Percentiles rank a stretch among this genome's conserved stretches.
These are phyloP conservation scores for Dichotomopilus funicola DNA, from an alignment of 2,329 filamentous ascomycete species.

Conservation along the genomic window DNA sequence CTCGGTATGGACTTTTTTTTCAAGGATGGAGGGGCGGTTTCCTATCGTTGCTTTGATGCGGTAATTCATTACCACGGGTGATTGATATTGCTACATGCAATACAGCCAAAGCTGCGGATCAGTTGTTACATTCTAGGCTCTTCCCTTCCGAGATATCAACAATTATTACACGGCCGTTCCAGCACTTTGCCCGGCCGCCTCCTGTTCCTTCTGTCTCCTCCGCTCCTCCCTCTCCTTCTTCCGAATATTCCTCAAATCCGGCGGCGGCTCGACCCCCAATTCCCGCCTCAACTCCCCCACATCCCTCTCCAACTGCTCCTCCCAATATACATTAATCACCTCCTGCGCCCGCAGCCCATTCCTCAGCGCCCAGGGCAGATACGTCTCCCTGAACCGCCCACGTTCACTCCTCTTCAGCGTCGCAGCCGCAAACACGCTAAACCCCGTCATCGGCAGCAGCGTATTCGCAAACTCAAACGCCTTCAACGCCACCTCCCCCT, in stretches of 20 bases:
- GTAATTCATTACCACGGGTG: no score
- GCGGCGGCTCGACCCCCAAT: conserved; percentile 80
- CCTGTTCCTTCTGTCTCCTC: conserved; percentile 49
- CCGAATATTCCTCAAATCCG: conserved; percentile 74
- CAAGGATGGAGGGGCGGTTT: not conserved
- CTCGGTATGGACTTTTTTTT: not conserved
- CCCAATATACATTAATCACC: conserved; percentile 96
- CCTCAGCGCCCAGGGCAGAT: conserved; percentile 83
- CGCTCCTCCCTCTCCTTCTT: conserved; percentile 62
- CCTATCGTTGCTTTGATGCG: not conserved
- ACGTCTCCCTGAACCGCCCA: conserved; percentile 63
- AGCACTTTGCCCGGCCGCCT: conserved; percentile 1
- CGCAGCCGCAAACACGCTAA: conserved; percentile 78
- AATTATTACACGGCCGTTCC: not conserved
- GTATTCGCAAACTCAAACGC: conserved; percentile 97
- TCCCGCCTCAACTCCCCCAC: conserved; percentile 67
- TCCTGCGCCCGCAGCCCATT: conserved; percentile 74
- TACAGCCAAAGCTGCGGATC: no score
- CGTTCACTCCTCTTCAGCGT: conserved; percentile 80
- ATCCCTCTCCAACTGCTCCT: conserved; percentile 82
- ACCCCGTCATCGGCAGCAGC: conserved; percentile 85
- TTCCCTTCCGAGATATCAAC: no score
- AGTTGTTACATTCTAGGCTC: no score
- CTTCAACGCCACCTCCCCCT: conserved; percentile 96
- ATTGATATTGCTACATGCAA: no score